Percentiles rank a stretch among this genome's conserved stretches.
phyloP scores from a whole-genome alignment of 371 early-diverging fungal species.

The Mucor irregularis region DNA sequence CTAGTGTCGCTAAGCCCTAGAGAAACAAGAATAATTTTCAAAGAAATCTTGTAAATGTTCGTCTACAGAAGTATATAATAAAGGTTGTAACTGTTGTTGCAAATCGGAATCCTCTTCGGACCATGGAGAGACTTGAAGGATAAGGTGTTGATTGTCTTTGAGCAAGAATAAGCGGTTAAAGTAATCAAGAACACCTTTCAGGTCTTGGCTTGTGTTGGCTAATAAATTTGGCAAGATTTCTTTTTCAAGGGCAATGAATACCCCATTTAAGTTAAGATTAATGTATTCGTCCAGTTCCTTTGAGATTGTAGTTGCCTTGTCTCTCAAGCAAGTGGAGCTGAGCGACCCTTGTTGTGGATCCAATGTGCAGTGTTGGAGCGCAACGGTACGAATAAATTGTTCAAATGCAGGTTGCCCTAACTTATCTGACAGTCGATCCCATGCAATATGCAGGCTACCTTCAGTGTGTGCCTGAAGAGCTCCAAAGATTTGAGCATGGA shows the following conservation, averaged over 20 bases:
- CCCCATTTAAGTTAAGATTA: slow-evolving; percentile 3
- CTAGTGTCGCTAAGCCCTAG: slow-evolving; percentile 19
- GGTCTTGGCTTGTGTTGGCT: slow-evolving; percentile 20
- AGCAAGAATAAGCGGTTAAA: slow-evolving; percentile 22
- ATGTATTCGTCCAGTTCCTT: slow-evolving; percentile 22
- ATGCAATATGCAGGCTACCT: slow-evolving; percentile 37
- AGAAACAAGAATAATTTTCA: slow-evolving; percentile 24
- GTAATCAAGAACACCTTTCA: slow-evolving; percentile 22
- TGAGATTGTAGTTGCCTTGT: slow-evolving; percentile 17
- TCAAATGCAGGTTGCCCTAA: slow-evolving; percentile 37
- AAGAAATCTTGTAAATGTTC: slow-evolving; percentile 24
- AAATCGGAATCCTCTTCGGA: slow-evolving; percentile 5
- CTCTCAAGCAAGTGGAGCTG: slow-evolving; percentile 15
- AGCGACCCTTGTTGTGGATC: slow-evolving; percentile 2
- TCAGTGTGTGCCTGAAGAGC: slow-evolving; percentile 47
- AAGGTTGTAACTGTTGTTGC: slow-evolving; percentile 15
- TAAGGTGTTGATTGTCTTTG: slow-evolving; percentile 18
- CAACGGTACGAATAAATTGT: slow-evolving; percentile 17
- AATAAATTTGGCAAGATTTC: slow-evolving; percentile 21
- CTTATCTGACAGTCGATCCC: slow-evolving; percentile 37
- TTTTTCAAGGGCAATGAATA: slow-evolving; percentile 19
- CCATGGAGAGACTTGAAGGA: slow-evolving; percentile 25
- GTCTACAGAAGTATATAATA: slow-evolving; percentile 16
- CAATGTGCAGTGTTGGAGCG: slow-evolving; percentile 19
- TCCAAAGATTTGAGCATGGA: slow-evolving; percentile 44